phyloP scores from a whole-genome alignment of 1,139 yeast genomes.

The Wickerhamiella infanticola region DNA sequence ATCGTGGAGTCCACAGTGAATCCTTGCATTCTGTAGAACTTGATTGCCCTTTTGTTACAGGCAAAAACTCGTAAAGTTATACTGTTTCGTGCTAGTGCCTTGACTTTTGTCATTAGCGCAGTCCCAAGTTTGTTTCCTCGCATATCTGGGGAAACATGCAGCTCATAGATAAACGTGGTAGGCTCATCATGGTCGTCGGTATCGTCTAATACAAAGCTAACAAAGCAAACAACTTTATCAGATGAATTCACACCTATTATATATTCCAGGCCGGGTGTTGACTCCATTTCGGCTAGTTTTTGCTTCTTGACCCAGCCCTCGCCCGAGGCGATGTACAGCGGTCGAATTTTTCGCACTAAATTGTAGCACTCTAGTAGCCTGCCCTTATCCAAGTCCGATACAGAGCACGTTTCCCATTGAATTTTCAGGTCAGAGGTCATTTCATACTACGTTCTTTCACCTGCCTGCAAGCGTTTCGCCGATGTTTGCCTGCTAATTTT shows the following conservation, averaged over 20 bases:
- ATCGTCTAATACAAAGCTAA: constrained; percentile 30
- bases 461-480: too few species aligned
- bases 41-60: constrained; percentile 17
- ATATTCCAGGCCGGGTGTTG: constrained; percentile 31
- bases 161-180: constrained; percentile 39
- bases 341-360: constrained; percentile 17
- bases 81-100: constrained; percentile 4
- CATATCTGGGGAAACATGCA: constrained; percentile 29
- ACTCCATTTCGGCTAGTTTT: constrained; percentile 32
- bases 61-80: constrained; percentile 18
- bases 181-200: constrained; percentile 22
- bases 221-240: constrained; percentile 27
- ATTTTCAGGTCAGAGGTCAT: too few species aligned
- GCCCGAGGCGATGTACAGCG: constrained; percentile 24
- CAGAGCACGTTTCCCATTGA: neutral
- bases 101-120: constrained; percentile 21
- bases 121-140: constrained; percentile 26
- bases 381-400: constrained; percentile 2
- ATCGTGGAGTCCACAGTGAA: neutral
- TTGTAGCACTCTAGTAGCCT: constrained; percentile 13
- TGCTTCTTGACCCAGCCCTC: constrained; percentile 29
- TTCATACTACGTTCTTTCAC: too few species aligned
- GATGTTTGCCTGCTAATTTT: too few species aligned
- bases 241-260: constrained; percentile 20
- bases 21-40: constrained; percentile 13